phyloP scores from a whole-genome alignment of 306 rosid species.

The Quillaja saponaria region DNA sequence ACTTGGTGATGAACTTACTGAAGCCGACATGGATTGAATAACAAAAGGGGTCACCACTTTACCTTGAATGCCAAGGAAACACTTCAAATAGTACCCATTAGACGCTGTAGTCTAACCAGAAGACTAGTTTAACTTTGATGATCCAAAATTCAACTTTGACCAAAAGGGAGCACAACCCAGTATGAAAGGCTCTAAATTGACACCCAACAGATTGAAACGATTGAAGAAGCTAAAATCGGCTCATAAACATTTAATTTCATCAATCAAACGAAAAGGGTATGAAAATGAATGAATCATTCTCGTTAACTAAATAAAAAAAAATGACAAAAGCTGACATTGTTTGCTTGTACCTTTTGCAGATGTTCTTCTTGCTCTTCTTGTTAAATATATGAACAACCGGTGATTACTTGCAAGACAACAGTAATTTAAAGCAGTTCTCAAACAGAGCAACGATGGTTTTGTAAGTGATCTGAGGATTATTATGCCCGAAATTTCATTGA shows the following conservation, averaged over 20 bases:
- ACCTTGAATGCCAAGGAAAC: constrained; percentile 25
- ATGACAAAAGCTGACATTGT: not conserved
- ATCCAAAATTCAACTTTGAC: not conserved
- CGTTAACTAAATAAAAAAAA: not conserved
- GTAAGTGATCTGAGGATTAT: constrained; percentile 42
- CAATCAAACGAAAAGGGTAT: not conserved
- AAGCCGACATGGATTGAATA: constrained; percentile 30
- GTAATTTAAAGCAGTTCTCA: constrained; percentile 6
- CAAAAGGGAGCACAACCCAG: not conserved
- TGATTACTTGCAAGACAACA: constrained; percentile 19
- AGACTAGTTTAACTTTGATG: constrained; percentile 5
- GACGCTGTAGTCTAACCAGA: not conserved
- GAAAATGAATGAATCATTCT: not conserved
- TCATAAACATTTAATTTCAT: not conserved
- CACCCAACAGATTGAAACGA: not conserved
- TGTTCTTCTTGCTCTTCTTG: not conserved
- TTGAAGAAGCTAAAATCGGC: constrained; percentile 3
- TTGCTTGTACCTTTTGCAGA: constrained; percentile 34
- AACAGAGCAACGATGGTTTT: constrained; percentile 30
- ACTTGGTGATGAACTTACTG: constrained; percentile 30
- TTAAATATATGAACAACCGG: constrained; percentile 22
- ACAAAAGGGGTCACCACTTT: constrained; percentile 18
- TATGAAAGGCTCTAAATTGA: not conserved
- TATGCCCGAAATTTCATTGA: too few species aligned
- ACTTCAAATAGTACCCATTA: constrained; percentile 9